phyloP scores from a whole-genome alignment of 192 early-diverging fungal genomes.

The Diversispora epigaea region DNA sequence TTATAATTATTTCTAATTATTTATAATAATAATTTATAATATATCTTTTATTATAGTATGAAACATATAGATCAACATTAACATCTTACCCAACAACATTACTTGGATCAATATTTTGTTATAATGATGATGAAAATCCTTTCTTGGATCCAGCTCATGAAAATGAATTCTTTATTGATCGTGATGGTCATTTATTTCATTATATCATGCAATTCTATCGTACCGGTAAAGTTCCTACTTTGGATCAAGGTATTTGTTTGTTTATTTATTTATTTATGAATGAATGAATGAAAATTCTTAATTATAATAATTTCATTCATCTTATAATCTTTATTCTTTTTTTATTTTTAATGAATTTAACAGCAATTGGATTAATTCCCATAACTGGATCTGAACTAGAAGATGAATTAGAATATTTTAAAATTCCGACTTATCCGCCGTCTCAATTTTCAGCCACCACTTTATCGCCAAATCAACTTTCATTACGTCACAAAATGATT shows the following conservation, averaged over 20 bases:
- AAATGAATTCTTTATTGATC: slow-evolving; percentile 23
- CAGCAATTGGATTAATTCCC: slow-evolving; percentile 17
- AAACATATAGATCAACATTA: slow-evolving; percentile 24
- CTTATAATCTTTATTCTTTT: background rate
- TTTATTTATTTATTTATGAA: background rate
- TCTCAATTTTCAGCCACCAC: background rate
- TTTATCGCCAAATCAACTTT: background rate
- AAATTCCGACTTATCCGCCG: slow-evolving; percentile 18
- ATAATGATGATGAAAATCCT: background rate
- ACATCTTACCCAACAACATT: slow-evolving; percentile 11
- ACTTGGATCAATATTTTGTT: slow-evolving; percentile 14
- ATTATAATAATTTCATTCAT: no score
- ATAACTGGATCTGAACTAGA: slow-evolving; percentile 11
- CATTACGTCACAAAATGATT: slow-evolving; percentile 13
- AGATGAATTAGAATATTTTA: slow-evolving; percentile 18
- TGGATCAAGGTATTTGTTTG: background rate
- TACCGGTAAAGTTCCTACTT: slow-evolving; percentile 11
- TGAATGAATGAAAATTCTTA: no score
- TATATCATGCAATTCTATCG: slow-evolving; percentile 27
- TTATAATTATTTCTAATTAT: no score
- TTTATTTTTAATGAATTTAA: background rate
- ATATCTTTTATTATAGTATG: background rate
- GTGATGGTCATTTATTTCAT: slow-evolving; percentile 20
- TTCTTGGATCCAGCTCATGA: background rate
- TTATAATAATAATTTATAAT: no score